Conservation (phyloP, 2,329 filamentous ascomycete species). For the Magnaporthiopsis poae region DNA sequence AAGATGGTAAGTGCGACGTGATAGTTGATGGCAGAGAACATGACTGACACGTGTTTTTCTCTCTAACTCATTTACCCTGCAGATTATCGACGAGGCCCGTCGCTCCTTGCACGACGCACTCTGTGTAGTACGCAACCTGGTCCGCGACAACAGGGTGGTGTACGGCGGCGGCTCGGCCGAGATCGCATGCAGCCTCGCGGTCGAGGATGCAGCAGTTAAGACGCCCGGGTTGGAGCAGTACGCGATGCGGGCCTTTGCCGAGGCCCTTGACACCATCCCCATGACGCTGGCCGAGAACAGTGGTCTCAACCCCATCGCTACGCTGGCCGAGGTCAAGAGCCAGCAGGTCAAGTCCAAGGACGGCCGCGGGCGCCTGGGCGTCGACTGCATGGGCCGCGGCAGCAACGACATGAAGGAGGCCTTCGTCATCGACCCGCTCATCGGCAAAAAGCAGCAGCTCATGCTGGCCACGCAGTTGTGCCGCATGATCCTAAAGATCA, state of each 20-base stretch:
- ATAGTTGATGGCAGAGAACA: background rate
- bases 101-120: slow-evolving; percentile 93
- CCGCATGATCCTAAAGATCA: slow-evolving; percentile 94
- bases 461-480: slow-evolving; percentile 93
- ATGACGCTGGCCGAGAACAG: slow-evolving; percentile 98
- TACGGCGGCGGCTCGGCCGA: slow-evolving; percentile 95
- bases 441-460: slow-evolving; percentile 95
- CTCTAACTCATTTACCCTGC: slow-evolving; percentile 7
- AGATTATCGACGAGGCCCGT: slow-evolving; percentile 99
- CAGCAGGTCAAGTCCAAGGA: slow-evolving; percentile 70
- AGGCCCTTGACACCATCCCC: slow-evolving; percentile 84
- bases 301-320: slow-evolving; percentile 89
- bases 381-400: slow-evolving; percentile 94
- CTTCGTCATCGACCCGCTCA: slow-evolving; percentile 95
- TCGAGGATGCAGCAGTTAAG: slow-evolving; percentile 89
- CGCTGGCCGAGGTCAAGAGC: slow-evolving; percentile 87
- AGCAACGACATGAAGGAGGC: slow-evolving; percentile 96
- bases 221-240: slow-evolving; percentile 97
- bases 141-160: slow-evolving; percentile 90
- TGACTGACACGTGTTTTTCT: slow-evolving; percentile 2
- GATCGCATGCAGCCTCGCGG: slow-evolving; percentile 90
- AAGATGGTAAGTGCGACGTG: slow-evolving; percentile 67
- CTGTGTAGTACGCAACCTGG: slow-evolving; percentile 93
- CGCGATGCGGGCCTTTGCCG: slow-evolving; percentile 94
- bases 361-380: slow-evolving; percentile 60